Evolutionary conservation across 805 yeast species (phyloP).

Genomic region (Lipomyces orientalis): DNA sequence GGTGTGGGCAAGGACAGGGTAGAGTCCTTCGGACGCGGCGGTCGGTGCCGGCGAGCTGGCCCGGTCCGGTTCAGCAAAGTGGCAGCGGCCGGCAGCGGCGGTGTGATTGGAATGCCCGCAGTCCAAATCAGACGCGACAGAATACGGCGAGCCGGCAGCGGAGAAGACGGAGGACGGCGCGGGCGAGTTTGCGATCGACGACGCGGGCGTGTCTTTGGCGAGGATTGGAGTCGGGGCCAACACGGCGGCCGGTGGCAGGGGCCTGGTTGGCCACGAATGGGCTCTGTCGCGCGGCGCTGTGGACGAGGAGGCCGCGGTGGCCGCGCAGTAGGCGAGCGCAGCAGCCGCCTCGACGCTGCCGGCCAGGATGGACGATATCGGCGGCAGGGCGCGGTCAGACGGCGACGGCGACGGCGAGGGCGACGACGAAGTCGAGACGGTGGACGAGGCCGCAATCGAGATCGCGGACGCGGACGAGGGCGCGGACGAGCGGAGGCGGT

Average conservation of each 20-base stretch:
- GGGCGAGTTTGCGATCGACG: background rate
- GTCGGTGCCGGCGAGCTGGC: background rate
- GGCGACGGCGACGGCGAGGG: background rate
- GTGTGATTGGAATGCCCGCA: too few species aligned
- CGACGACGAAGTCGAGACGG: constrained; percentile 3
- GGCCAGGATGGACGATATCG: constrained; percentile 10
- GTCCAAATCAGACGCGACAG: constrained; percentile 8
- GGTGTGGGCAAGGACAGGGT: background rate
- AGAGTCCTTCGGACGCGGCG: background rate
- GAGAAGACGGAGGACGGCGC: constrained; percentile 6
- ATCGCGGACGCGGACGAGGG: constrained; percentile 11
- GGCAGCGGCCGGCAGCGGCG: too few species aligned
- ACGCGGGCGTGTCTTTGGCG: background rate
- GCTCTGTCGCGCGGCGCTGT: constrained; percentile 6
- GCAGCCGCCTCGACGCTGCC: background rate
- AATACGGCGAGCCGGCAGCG: constrained; percentile 3
- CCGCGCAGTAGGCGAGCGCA: background rate
- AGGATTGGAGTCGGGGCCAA: background rate
- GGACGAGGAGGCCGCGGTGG: background rate
- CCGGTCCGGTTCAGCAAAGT: background rate
- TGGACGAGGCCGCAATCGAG: constrained; percentile 7
- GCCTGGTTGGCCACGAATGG: background rate
- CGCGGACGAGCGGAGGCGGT: constrained; percentile 25
- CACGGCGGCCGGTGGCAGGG: background rate
- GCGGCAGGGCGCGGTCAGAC: constrained; percentile 10